phyloP scores from a whole-genome alignment of 352 stramenopile genomes.

The Globisporangium polare region DNA sequence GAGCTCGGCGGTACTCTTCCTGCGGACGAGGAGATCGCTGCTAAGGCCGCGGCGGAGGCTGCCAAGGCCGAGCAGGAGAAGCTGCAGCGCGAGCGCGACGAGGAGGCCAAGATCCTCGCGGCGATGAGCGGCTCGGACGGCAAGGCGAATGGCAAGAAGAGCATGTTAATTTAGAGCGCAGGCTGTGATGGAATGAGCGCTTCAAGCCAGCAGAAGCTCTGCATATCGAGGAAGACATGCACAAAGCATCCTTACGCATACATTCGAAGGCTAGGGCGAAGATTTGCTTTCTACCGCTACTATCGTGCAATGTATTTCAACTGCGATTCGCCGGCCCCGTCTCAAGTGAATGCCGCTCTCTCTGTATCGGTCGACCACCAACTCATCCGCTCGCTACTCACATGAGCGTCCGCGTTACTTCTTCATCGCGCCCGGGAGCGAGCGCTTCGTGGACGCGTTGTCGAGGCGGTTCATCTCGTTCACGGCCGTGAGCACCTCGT shows the following conservation, averaged over 20 bases:
- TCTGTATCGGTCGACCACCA: neutral
- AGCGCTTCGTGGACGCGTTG: constrained; percentile 72
- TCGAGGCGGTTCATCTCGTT: constrained; percentile 97
- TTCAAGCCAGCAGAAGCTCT: neutral
- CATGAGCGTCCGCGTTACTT: constrained; percentile 25
- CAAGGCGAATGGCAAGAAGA: constrained; percentile 34
- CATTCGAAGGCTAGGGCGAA: neutral
- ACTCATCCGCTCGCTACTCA: constrained; percentile 3
- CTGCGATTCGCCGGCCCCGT: neutral
- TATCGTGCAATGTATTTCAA: constrained; percentile 3
- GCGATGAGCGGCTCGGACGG: constrained; percentile 24
- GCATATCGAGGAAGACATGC: neutral
- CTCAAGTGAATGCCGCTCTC: neutral
- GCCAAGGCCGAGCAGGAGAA: constrained; percentile 33
- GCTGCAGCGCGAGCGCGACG: constrained; percentile 35
- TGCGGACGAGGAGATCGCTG: constrained; percentile 43
- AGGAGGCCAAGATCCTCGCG: constrained; percentile 40
- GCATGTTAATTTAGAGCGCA: constrained; percentile 60
- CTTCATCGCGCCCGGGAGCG: constrained; percentile 70
- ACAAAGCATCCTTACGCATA: neutral
- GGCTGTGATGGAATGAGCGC: neutral
- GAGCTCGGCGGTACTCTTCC: constrained; percentile 54
- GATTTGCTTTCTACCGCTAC: constrained; percentile 4
- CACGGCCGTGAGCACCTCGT: constrained; percentile 94
- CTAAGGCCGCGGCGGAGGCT: constrained; percentile 19